Conservation (phyloP, 352 stramenopile species). For the Stramenopiles sp. region DNA sequence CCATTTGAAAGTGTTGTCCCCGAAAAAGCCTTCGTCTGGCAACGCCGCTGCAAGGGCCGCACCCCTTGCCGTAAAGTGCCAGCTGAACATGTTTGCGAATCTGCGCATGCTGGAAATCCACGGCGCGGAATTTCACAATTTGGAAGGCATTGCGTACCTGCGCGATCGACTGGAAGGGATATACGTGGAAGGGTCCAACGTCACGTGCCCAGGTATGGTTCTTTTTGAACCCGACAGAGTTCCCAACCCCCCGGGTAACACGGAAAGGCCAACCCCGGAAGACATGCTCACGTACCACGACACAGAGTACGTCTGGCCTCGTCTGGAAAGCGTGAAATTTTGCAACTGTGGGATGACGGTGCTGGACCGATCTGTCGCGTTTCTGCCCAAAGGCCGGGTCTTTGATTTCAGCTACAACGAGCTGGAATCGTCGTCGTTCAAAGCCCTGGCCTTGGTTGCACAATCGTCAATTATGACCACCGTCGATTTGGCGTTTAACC, state of each 20-base stretch:
- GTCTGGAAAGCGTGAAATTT: background rate
- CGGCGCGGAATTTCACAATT: background rate
- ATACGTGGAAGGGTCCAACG: background rate
- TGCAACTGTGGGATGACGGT: background rate
- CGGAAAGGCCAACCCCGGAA: background rate
- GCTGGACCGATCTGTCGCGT: background rate
- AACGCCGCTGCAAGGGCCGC: background rate
- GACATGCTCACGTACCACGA: background rate
- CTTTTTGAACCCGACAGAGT: background rate
- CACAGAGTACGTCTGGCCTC: background rate
- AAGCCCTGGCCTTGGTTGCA: background rate
- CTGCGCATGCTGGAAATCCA: background rate
- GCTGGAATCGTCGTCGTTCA: background rate
- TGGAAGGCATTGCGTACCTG: background rate
- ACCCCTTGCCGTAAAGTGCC: background rate
- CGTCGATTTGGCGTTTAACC: background rate
- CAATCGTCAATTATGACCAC: background rate
- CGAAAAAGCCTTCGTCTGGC: background rate
- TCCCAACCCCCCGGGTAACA: background rate
- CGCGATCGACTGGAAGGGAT: background rate
- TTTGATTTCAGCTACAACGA: background rate
- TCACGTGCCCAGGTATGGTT: background rate
- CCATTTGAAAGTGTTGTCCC: conserved; percentile 1
- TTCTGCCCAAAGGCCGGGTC: background rate
- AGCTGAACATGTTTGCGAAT: background rate